These are phyloP conservation scores for Dactylonectria macrodidyma DNA, from an alignment of 2,329 filamentous ascomycete genomes.

Conservation along the genomic window DNA sequence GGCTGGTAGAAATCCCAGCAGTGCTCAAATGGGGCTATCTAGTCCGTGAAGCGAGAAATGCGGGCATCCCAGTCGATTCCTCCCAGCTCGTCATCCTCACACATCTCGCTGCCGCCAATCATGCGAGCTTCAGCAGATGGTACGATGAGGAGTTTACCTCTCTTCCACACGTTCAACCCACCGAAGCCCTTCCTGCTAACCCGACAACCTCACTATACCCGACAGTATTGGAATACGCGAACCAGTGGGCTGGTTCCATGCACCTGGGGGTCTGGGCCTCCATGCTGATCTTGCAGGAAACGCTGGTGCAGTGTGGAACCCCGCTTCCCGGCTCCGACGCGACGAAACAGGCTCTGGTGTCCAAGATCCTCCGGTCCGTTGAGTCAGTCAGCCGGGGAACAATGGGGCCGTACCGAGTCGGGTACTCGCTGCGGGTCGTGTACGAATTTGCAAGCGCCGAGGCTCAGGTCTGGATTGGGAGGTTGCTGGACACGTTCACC, in stretches of 20 bases:
- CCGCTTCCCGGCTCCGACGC: slow-evolving; percentile 44
- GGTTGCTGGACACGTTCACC: slow-evolving; percentile 50
- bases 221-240: slow-evolving; percentile 51
- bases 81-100: slow-evolving; percentile 49
- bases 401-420: slow-evolving; percentile 57
- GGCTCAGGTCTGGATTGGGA: slow-evolving; percentile 54
- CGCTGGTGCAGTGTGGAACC: slow-evolving; percentile 51
- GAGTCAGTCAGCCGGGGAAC: slow-evolving; percentile 55
- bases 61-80: slow-evolving; percentile 48
- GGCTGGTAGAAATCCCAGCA: slow-evolving; percentile 53
- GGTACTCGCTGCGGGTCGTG: slow-evolving; percentile 54
- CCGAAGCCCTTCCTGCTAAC: slow-evolving; percentile 49
- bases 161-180: slow-evolving; percentile 42
- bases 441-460: slow-evolving; percentile 56
- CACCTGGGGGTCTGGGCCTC: slow-evolving; percentile 57
- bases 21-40: slow-evolving; percentile 52
- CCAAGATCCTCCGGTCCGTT: slow-evolving; percentile 55
- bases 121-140: slow-evolving; percentile 52
- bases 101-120: slow-evolving; percentile 47
- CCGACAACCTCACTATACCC: slow-evolving; percentile 51
- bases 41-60: slow-evolving; percentile 50
- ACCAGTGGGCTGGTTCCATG: slow-evolving; percentile 54
- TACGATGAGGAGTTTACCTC: slow-evolving; percentile 47
- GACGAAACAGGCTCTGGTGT: slow-evolving; percentile 47
- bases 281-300: slow-evolving; percentile 58